Base-by-base conservation (phyloP, 345 rosid genomes). In the Populus nigra region DNA sequence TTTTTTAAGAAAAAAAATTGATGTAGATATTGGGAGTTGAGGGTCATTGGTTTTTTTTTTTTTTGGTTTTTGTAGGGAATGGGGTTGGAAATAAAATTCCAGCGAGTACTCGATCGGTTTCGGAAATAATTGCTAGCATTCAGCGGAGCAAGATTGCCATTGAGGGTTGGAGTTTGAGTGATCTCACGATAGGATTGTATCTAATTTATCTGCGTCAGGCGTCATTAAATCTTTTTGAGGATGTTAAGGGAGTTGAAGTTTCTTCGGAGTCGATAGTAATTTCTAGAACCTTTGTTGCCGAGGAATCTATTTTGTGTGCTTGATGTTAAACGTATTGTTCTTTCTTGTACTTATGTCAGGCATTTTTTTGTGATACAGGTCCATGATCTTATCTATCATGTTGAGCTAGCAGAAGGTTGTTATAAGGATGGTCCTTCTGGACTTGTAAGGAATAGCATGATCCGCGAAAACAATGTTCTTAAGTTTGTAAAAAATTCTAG, bases 101-200 rank as follows among this genome's bases (percentile, higher is more conserved):
- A 3, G 89, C 91, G 29, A 80, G 85, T 73, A 85, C 80, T 79
- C 86, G 94, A 75, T 91, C 99, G 72, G 65, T 96, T 31, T 80
- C 89, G 7, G 97, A 96, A 85, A 91, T 94, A 72, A 86, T 96
- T 81, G 83, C 95, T n/a, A 88, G 92, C 86, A 85, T 96, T 78
- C 99, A 96, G 78, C 83, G 85, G 86, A 92, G 97, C 86, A 96
- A 90, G 89, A 89, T 84, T 27, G 98, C 90, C 47, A 81, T 96
- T 50, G 93, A 93, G 83, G 98, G 89, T 77, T 96, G 99, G 99
- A 92, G 93, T 86, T 85, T 93, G 83, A 89, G 97, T 73, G 99
- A 92, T 86, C 94, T 96, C 73, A 94, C 98, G 1, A 79, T 94
- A n/a, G 99, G 98, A 62, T 83, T 96, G 39, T 95, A 88, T 86